These are phyloP conservation scores for Conringia planisiliqua DNA, from an alignment of 345 rosid species.

Conservation along the genomic window DNA sequence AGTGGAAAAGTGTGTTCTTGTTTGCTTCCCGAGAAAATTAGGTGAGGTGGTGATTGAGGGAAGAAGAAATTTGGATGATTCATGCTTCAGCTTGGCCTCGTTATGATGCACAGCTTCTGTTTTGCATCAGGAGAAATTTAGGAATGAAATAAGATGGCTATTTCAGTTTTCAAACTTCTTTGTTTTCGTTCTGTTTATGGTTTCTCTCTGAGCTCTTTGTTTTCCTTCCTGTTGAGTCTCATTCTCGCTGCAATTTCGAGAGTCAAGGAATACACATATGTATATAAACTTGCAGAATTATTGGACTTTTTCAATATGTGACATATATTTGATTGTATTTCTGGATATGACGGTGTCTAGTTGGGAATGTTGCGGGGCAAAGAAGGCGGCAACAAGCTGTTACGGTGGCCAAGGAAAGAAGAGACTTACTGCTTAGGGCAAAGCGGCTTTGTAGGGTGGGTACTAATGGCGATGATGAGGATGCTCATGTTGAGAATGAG, in stretches of 20 bases:
- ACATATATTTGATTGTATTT: slow-evolving; percentile 16
- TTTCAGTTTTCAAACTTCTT: background rate
- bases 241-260: background rate
- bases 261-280: background rate
- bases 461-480: slow-evolving; percentile 43
- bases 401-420: slow-evolving; percentile 83
- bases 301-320: background rate
- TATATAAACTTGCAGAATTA: background rate
- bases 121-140: no score
- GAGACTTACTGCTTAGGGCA: slow-evolving; percentile 79
- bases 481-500: slow-evolving; percentile 43
- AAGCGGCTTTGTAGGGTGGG: slow-evolving; percentile 86
- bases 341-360: slow-evolving; percentile 38
- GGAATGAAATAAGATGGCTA: no score
- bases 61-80: background rate
- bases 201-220: background rate
- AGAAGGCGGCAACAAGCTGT: slow-evolving; percentile 84
- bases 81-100: background rate
- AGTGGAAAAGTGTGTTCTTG: slow-evolving; percentile 11
- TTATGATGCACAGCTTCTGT: no score
- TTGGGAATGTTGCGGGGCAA: slow-evolving; percentile 76
- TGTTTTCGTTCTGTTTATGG: background rate
- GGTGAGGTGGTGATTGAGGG: background rate
- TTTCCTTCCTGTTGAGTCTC: background rate
- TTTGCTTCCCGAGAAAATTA: slow-evolving; percentile 22